Evolutionary conservation across 73 alveolate species (phyloP).

Genomic region (Tetrahymena borealis): DNA sequence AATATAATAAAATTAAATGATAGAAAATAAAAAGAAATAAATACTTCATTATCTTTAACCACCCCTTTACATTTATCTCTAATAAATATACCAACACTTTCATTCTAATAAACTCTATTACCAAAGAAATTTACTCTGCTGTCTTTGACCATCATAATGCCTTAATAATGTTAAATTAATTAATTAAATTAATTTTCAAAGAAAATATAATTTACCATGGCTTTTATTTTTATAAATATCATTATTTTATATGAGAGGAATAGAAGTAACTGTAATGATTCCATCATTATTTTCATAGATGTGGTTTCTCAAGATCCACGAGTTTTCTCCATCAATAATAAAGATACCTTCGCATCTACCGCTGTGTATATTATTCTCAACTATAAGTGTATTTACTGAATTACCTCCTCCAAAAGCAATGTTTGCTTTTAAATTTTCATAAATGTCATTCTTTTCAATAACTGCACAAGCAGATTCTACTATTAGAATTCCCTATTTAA

Average conservation of each 20-base stretch:
- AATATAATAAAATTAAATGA: not conserved
- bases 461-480: slow-evolving; percentile 88
- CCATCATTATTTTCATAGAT: slow-evolving; percentile 95
- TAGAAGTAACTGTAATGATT: slow-evolving; percentile 68
- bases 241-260: slow-evolving; percentile 73
- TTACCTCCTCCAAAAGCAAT: slow-evolving; percentile 94
- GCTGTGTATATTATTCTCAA: slow-evolving; percentile 71
- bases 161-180: slow-evolving; percentile 43
- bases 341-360: slow-evolving; percentile 92
- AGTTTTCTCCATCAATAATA: slow-evolving; percentile 73
- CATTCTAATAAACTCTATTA: slow-evolving; percentile 7
- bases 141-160: not conserved
- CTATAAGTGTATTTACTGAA: slow-evolving; percentile 69
- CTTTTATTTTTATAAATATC: slow-evolving; percentile 78
- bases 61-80: slow-evolving; percentile 54
- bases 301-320: slow-evolving; percentile 72
- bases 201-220: slow-evolving; percentile 71
- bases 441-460: slow-evolving; percentile 83
- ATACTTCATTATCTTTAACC: slow-evolving; percentile 35
- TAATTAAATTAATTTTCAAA: slow-evolving; percentile 69
- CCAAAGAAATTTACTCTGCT: not conserved
- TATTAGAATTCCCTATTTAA: slow-evolving; percentile 75
- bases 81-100: slow-evolving; percentile 56
- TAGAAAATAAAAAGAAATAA: not conserved
- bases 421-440: slow-evolving; percentile 84